phyloP scores from a whole-genome alignment of 345 rosid species.

The Populus euphratica region DNA sequence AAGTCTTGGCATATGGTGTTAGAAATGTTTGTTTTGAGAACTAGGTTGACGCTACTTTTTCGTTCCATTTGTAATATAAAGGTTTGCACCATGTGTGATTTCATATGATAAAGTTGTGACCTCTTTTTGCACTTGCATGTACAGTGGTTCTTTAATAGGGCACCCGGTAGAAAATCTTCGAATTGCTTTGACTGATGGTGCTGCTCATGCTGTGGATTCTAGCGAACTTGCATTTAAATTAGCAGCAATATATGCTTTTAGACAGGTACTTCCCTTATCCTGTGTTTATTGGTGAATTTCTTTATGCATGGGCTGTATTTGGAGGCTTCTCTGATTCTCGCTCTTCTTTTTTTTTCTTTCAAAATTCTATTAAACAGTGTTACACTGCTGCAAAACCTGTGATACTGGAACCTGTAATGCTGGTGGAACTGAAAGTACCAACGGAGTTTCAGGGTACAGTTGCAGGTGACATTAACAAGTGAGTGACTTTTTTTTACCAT shows the following conservation, averaged over 20 bases:
- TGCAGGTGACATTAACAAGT: constrained; percentile 98
- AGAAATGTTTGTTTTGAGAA: background rate
- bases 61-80: background rate
- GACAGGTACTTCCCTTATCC: constrained; percentile 47
- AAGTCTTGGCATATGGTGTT: background rate
- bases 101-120: background rate
- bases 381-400: constrained; percentile 84
- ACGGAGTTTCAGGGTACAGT: constrained; percentile 96
- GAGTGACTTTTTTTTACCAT: constrained; percentile 5
- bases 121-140: constrained; percentile 10
- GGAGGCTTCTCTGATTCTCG: background rate
- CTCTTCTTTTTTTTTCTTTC: background rate
- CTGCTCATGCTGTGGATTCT: constrained; percentile 93
- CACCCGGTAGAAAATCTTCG: constrained; percentile 93
- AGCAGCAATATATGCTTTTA: constrained; percentile 95
- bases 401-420: constrained; percentile 92
- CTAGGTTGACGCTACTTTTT: background rate
- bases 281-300: background rate
- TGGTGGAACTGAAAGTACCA: constrained; percentile 92
- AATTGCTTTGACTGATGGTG: constrained; percentile 84
- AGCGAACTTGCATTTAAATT: constrained; percentile 98
- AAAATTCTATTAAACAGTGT: constrained; percentile 42
- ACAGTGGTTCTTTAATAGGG: constrained; percentile 92
- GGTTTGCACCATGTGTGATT: background rate
- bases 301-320: background rate